A percentile compares a stretch with the other conserved stretches of the same genome.
These are phyloP conservation scores for Perkinsus olseni DNA, from an alignment of 169 alveolate genomes.

Conservation along the genomic window DNA sequence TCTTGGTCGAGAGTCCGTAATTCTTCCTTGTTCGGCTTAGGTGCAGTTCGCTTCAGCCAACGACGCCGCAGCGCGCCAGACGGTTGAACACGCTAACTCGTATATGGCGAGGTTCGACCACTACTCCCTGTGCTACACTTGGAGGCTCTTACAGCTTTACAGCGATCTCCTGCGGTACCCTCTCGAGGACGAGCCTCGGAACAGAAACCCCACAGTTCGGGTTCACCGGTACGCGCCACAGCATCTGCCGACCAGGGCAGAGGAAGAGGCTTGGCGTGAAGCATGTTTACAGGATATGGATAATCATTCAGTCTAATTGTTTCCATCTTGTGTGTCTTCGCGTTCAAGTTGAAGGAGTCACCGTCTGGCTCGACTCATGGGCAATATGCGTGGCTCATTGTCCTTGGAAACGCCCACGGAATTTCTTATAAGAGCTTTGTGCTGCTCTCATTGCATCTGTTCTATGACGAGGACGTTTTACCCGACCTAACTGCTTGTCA, in stretches of 20 bases:
- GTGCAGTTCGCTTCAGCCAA: not conserved
- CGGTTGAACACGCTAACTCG: not conserved
- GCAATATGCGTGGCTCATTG: too few relatives aligned
- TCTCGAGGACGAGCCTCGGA: not conserved
- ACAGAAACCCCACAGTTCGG: not conserved
- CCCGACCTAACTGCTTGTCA: too few relatives aligned
- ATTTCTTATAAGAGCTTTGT: too few relatives aligned
- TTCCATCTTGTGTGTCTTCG: too few relatives aligned
- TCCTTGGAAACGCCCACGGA: too few relatives aligned
- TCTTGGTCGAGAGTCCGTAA: too few relatives aligned
- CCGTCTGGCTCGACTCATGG: too few relatives aligned
- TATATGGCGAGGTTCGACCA: not conserved
- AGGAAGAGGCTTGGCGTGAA: not conserved
- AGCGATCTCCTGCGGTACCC: not conserved
- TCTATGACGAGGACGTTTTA: too few relatives aligned
- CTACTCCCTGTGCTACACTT: not conserved
- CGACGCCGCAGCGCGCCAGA: not conserved
- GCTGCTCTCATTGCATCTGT: too few relatives aligned
- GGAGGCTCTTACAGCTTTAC: not conserved
- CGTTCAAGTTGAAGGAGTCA: too few relatives aligned
- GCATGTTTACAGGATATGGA: not conserved
- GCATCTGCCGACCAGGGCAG: not conserved
- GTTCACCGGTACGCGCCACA: not conserved
- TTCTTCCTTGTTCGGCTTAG: not conserved
- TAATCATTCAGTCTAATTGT: not conserved